Percentiles rank a stretch among this genome's conserved stretches.
Evolutionary conservation across 768 basidiomycete species (phyloP).

Genomic region (Mycena indigotica): DNA sequence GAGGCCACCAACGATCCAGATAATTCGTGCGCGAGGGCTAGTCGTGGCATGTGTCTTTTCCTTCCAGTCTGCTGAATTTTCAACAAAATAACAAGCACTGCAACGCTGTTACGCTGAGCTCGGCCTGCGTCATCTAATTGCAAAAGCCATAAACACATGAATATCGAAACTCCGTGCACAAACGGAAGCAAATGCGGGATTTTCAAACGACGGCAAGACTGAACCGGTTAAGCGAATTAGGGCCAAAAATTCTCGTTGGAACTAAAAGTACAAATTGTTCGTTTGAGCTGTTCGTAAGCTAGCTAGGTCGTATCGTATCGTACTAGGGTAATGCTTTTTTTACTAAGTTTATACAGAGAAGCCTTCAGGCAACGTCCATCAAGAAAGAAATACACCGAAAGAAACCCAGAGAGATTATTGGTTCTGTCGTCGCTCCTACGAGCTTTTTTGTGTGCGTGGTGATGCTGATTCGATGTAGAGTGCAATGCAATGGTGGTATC

Average conservation of each 20-base stretch:
- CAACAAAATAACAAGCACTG: no score
- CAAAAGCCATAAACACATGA: no score
- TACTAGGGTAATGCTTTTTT: not conserved
- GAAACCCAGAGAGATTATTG: not conserved
- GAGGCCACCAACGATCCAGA: no score
- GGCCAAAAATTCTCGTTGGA: not conserved
- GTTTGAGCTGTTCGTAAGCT: not conserved
- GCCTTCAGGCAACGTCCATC: not conserved
- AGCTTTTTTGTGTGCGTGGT: constrained; percentile 1
- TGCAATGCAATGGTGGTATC: not conserved
- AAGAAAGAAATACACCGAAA: not conserved
- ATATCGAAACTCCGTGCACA: no score
- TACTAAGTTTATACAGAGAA: not conserved
- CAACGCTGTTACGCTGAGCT: no score
- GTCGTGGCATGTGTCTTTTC: no score
- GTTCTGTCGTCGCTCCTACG: not conserved
- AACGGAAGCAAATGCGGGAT: no score
- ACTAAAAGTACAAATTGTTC: constrained; percentile 1
- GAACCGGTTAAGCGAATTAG: no score
- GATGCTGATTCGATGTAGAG: not conserved
- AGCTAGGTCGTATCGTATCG: not conserved
- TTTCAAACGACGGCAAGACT: no score
- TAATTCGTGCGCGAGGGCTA: no score
- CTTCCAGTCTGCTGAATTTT: no score
- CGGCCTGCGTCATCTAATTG: no score